phyloP scores from a whole-genome alignment of 1,139 yeast genomes.

The Spencermartinsiella ligniputridi region DNA sequence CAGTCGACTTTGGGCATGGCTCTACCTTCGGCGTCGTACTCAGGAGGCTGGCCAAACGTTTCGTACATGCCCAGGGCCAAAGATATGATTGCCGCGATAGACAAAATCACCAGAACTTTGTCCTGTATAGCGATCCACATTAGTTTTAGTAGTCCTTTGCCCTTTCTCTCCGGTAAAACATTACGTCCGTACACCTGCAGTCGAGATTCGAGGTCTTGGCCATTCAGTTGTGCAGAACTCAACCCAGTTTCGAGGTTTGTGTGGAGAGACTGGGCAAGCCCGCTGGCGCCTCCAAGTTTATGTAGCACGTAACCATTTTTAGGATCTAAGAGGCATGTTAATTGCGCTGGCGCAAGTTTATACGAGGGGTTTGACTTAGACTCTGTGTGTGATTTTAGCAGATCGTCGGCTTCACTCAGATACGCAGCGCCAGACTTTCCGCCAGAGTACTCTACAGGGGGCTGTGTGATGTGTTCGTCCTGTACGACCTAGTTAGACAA shows the following conservation, averaged over 20 bases:
- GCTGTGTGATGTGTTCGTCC: background rate
- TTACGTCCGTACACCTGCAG: constrained; percentile 58
- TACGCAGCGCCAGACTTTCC: background rate
- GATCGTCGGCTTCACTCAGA: constrained; percentile 6
- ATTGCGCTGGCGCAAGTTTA: constrained; percentile 26
- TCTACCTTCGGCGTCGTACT: constrained; percentile 71
- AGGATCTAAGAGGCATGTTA: constrained; percentile 38
- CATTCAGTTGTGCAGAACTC: constrained; percentile 19
- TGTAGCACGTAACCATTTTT: constrained; percentile 35
- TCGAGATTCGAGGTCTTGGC: constrained; percentile 33
- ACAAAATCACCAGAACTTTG: constrained; percentile 77
- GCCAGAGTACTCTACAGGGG: background rate
- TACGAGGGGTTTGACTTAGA: constrained; percentile 5
- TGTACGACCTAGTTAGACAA: constrained; percentile 1
- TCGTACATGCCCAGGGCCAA: constrained; percentile 89
- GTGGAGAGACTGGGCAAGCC: constrained; percentile 29
- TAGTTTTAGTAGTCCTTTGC: constrained; percentile 62
- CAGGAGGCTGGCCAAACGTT: constrained; percentile 79
- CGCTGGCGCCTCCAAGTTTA: constrained; percentile 29
- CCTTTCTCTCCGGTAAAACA: constrained; percentile 60
- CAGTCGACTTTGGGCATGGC: constrained; percentile 80
- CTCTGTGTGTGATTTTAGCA: constrained; percentile 1
- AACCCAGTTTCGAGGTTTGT: constrained; percentile 33
- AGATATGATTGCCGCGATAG: constrained; percentile 84
- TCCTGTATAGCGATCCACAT: constrained; percentile 87